Percentiles rank a stretch among this genome's conserved stretches.
phyloP scores from a whole-genome alignment of 2,329 filamentous ascomycete genomes.

The Thermothelomyces thermophilus region DNA sequence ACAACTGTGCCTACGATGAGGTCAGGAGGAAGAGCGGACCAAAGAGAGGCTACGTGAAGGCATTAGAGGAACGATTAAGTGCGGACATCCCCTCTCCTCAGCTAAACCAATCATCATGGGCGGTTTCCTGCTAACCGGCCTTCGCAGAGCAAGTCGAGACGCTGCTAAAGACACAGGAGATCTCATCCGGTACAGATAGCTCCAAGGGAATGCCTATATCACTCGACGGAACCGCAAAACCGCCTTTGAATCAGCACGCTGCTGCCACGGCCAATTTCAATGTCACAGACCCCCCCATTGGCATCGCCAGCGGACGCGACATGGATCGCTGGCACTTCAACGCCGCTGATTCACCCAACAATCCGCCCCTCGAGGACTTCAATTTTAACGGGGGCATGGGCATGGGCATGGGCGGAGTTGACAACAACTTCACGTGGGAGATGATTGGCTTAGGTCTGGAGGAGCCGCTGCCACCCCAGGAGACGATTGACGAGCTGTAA shows the following conservation, averaged over 20 bases:
- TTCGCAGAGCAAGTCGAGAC: conserved; percentile 82
- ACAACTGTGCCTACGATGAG: conserved; percentile 86
- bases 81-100: conserved; percentile 33
- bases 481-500: conserved; percentile 74
- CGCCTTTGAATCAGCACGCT: conserved; percentile 27
- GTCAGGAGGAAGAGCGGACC: conserved; percentile 90
- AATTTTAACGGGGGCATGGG: conserved; percentile 46
- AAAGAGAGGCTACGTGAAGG: conserved; percentile 91
- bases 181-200: conserved; percentile 32
- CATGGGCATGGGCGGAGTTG: conserved; percentile 45
- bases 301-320: conserved; percentile 41
- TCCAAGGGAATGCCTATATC: conserved; percentile 31
- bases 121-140: conserved; percentile 12
- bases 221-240: conserved; percentile 27
- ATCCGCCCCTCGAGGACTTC: conserved; percentile 48
- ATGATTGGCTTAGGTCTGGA: conserved; percentile 55
- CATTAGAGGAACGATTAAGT: conserved; percentile 88
- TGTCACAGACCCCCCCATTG: conserved; percentile 41
- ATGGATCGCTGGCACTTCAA: conserved; percentile 51
- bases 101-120: neutral
- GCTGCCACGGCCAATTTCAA: conserved; percentile 35
- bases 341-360: conserved; percentile 44
- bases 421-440: conserved; percentile 70
- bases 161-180: conserved; percentile 73
- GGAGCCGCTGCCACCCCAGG: conserved; percentile 52